Evolutionary conservation across 108 stramenopile genomes (phyloP), one percentile per base, ranked within the genome.

Genomic region (Cyclotella atomus): DNA sequence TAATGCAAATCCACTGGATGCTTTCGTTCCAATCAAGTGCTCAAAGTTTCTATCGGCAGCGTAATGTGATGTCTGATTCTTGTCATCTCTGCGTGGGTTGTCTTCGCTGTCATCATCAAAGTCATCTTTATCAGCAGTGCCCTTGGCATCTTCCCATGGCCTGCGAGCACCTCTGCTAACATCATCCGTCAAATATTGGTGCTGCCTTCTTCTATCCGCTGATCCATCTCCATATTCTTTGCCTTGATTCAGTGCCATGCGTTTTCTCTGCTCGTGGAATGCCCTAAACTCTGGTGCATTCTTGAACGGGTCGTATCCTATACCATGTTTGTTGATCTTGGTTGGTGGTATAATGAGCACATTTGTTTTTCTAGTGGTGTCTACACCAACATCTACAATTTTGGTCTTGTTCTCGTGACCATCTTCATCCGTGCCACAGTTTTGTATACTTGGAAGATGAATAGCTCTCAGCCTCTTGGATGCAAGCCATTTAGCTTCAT

Each of bases 1-100:
- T 20, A 95, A 71, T 10, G 94, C 89, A 76, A 95, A 95, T 34
- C 94, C 94, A 61, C 85, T 89, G 7, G 81, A 85, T 0, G 86
- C 81, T 38, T 77, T 84, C 20, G 75, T 77, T 1, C 94, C 94
- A 12, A 95, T 88, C 76, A 94, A 89, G 55, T 94, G 89, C 66
- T 79, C 52, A 61, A 79, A 72, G 52, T 84, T 77, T 1, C 50
- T 65, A 69, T 87, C 84, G 34, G 81, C 83, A 38, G 66, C 71
- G 47, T 85, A 83, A 56, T 87, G 72, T 19, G 65, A 57, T 21
- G 60, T 54, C 24, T 45, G 76, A 68, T 62, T 32, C 10, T 52
- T 65, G 0, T 25, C 66, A 16, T 20, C 25, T 17, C 16, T 46
- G 7, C 49, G 62, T n/a, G 25, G 53, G 60, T 74, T 68, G 49